Base-by-base conservation (phyloP, 2,329 filamentous ascomycete genomes). In the Xylaria sp. region DNA sequence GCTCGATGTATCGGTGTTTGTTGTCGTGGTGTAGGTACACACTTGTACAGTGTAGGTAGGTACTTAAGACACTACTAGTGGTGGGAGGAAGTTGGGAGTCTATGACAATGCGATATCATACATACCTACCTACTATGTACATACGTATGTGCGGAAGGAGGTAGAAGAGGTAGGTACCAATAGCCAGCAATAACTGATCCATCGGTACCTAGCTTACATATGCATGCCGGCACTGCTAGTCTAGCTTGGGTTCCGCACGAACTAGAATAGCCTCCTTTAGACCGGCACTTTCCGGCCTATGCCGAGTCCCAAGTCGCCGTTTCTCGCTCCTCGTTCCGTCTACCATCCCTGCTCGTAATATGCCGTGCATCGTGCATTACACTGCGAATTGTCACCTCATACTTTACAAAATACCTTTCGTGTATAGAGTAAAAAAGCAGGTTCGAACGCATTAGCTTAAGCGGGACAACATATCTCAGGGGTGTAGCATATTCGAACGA, bases 241-340 rank as follows among this genome's bases (percentile, higher is more conserved):
- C 23, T 46, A 18, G 10, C 34, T 37, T 8, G 23, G 57, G 20
- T 66, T 57, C 67, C 63, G 58, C 55, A 39, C 50, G 13, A 61
- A 18, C 46, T 34, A 54, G 15, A 18, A 20, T 54, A 25, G 46
- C 25, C 48, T 37, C 20, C 37, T 23, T 54, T 63, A 37, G 31
- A 61, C 69, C 69, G 69, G 50, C 50, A 31, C 2, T 71, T 69
- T 65, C 69, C 69, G 69, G 55, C 4, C 12, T 41, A 63, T 69
- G 12, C 69, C 69, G 69, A 61, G 3, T 25, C 15, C 18, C 10
- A 5, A 58, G 55, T 44, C 39, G 23, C 15, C 31, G 25, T 9
- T 54, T 4, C 23, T 58, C 37, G 20, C 51, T 61, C 48, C 52
- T 56, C 50, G 50, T 67, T 59, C 55, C 59, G 54, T 50, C 20